Evolutionary conservation across 306 rosid species (phyloP), one percentile per base, ranked within the genome.

Genomic region (Cicer judaicum): DNA sequence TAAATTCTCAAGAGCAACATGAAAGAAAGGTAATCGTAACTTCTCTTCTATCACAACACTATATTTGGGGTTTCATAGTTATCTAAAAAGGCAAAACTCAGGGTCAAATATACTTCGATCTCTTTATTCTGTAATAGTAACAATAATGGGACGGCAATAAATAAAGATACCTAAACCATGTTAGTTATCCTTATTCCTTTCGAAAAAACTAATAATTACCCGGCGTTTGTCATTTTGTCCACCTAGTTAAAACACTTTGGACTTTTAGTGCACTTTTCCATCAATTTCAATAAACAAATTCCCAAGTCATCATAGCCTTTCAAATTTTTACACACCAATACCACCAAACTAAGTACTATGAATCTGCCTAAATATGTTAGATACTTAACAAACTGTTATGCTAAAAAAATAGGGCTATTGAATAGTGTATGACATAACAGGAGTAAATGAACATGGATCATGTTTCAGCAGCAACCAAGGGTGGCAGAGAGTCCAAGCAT

Each of bases 361-460:
- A 76, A 70, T 43, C 66, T 63, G 70, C 38, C 70, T 38, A 44
- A 53, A 46, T 14, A 76, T 39, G 42, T 19, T 59, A 38, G 36
- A 54, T 19, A 43, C 40, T 15, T 9, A 64, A 64, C 44, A 47
- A 47, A 73, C 53, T 46, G 54, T 53, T 53, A 44, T 55, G 61
- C 64, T 64, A 10, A 38, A 7, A 7, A 78, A 46, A 29, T 19
- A 78, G 12, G 42, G 19, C 69, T 46, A 38, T 39, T 7, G 72
- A 55, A 70, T 12, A 55, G 64, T 21, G 34, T 44, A 70, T 50
- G 47, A 54, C 14, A 40, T 49, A 49, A 76, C 65, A 64, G 6
- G 70, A 46, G 40, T n/a, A 41, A 66, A 24, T 73, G 42, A 38
- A 46, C 70, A 42, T 56, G 14, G 79, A 73, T 43, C 79, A 72